These are phyloP conservation scores for Hibiscus tridactylites DNA, from an alignment of 345 rosid species.

Conservation along the genomic window DNA sequence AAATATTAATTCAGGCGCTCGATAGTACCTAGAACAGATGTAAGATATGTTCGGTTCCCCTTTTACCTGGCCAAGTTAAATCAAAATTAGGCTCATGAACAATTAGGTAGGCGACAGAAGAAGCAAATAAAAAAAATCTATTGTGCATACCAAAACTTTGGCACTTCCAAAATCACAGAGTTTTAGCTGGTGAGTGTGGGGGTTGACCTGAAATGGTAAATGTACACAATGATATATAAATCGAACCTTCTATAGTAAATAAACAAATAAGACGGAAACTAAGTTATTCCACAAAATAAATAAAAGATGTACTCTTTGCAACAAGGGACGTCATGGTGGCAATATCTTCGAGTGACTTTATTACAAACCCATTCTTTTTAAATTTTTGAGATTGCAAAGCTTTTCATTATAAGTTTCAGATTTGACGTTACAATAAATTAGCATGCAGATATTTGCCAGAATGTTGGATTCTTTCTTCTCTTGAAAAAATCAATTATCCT, in stretches of 20 bases:
- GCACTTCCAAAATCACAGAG: conserved; percentile 98
- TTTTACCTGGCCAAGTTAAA: conserved; percentile 54
- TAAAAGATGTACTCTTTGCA: not conserved
- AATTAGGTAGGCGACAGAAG: not conserved
- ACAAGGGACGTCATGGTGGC: not conserved
- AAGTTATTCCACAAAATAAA: not conserved
- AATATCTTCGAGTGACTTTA: not conserved
- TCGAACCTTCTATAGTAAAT: not conserved
- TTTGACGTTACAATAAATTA: not conserved
- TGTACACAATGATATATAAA: not conserved
- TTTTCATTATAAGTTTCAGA: not conserved
- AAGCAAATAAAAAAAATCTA: not conserved
- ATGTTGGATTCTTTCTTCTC: not conserved
- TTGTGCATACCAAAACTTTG: conserved; percentile 72
- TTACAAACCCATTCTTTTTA: not conserved
- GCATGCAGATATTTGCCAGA: not conserved
- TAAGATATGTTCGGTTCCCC: conserved; percentile 96
- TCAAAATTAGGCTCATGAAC: not conserved
- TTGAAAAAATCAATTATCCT: not conserved
- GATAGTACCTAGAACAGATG: conserved; percentile 94
- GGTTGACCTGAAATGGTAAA: conserved; percentile 55
- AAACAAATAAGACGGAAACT: not conserved
- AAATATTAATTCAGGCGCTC: conserved; percentile 97
- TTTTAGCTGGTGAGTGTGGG: conserved; percentile 95
- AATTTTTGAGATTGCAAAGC: not conserved